Base-by-base conservation (phyloP, 2,329 filamentous ascomycete genomes). In the Sclerotinia nivalis region DNA sequence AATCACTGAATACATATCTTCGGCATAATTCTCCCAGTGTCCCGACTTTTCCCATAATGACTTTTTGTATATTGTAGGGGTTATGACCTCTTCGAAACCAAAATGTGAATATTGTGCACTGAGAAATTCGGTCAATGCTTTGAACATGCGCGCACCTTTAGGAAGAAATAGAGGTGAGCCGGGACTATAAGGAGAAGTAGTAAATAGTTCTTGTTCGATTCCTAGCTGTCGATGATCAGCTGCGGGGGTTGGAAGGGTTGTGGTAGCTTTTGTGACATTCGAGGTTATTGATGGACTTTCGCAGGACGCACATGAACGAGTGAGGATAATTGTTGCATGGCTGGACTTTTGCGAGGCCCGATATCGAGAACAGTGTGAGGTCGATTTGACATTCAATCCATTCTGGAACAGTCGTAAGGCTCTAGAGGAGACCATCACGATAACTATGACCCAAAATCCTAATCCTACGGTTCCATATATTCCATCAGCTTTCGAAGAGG, bases 21-120 rank as follows among this genome's bases (percentile, higher is more conserved):
- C 90, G 71, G 92, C 90, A 81, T 96, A 97, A 79, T 96, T 96
- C 69, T 95, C 89, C 84, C 94, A 89, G 75, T 97, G 93, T 2
- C 93, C 93, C 0, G 92, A 96, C 74, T 89, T 90, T 76, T 92
- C 89, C 93, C 93, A 97, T 43, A 97, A 82, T 8, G 91, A 89
- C 79, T 92, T 92, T 78, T 96, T 97, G 84, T 96, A 97, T 77
- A 97, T 96, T 62, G 89, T 96, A 2, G 93, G 93, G 10, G 93
- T 96, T 75, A 97, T 89, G 73, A 97, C 93, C 79, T 97, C 93
- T 74, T 93, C 86, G 78, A 95, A 96, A 71, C 93, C 93, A 80
- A 95, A 96, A 73, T 89, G 87, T 37, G 90, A 87, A 77, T 97
- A 97, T 78, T 97, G 93, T 71, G 89, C 89, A 73, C 93, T 91